Evolutionary conservation across 177 flowering plant species (phyloP), one percentile per base, ranked within the genome.

Genomic region (Telopea speciosissima): DNA sequence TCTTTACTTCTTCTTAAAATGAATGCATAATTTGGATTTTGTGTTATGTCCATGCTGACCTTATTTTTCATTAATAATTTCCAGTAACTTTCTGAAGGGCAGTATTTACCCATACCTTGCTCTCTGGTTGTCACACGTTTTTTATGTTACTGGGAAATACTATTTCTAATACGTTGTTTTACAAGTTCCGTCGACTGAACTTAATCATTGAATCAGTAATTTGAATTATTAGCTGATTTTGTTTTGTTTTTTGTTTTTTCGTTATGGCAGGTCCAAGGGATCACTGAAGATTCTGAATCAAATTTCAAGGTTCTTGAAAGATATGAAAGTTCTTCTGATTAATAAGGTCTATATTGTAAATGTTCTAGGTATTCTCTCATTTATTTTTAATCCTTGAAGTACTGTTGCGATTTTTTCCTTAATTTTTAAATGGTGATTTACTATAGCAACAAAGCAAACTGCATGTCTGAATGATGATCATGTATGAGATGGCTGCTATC

Each of bases 321-420:
- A 93, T 78, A 74, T 89, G 80, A 88, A 85, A 81, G 81, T 71
- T 31, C 96, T 92, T 68, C 73, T 87, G 80, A 45, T 68, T 60
- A 85, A 93, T 63, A 23, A 84, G 75, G 89, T 89, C 73, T 93
- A 71, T 69, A 83, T 88, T 17, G 84, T 88, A 58, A 93, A 91
- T 83, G 92, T 91, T 80, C 80, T 91, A 79, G 98, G 98, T 93
- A 88, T 62, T 65, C 72, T 23, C 25, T 40, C 16, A 22, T 64
- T 25, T 49, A 11, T 36, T 22, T 52, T 63, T 28, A 75, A 17
- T 62, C 24, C 13, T 16, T 36, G 8, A 36, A 5, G 40, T 36
- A 36, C 40, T 36, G 0, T 36, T 36, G 40, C 40, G 0, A 36
- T 36, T 36, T 36, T 8, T 36, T 36, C 6, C 8, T 4, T 36